Evolutionary conservation across 2,329 filamentous ascomycete species (phyloP), one percentile per base, ranked within the genome.

Genomic region (Fusarium goolgardi): DNA sequence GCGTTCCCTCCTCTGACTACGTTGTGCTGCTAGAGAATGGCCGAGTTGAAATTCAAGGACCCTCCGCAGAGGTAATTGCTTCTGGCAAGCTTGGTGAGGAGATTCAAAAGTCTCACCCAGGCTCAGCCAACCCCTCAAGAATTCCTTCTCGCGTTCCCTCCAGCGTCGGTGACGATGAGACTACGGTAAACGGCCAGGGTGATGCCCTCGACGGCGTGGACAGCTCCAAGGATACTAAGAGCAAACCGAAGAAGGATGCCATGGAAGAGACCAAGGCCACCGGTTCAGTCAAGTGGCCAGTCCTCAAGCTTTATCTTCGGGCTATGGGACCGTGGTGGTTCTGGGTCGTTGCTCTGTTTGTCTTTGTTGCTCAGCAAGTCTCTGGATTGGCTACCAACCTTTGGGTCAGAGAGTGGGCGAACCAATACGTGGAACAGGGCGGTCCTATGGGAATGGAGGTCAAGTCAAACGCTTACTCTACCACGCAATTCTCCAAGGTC

Each of bases 251-350:
- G 58, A 81, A 83, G 40, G 83, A 86, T 63, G 83, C 85, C 4
- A 85, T 88, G 83, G 84, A 88, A 49, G 96, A 99, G 78, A 85
- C 85, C 41, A 98, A 96, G 79, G 90, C 93, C 10, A 89, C 87
- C 45, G 96, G 96, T 29, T 90, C 94, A 40, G 93, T 99, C 72
- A 96, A 97, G 77, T 90, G 93, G 85, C 85, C 88, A 23, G 94
- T 97, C 52, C 91, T 99, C 73, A 83, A 89, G 63, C 88, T 97
- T 76, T 99, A 99, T 77, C 86, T 99, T 20, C 81, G 81, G 61
- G 88, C 94, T 67, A 99, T 99, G 96, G 96, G 96, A n/a, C 86
- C 90, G 6, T 97, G 94, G 93, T 94, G 93, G 85, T 99, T 97
- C 81, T 99, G 96, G 96, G 78, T 91, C 47, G 81, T 92, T 35